These are phyloP conservation scores for Verbena officinalis DNA, from an alignment of 257 asterid species.

Conservation along the genomic window DNA sequence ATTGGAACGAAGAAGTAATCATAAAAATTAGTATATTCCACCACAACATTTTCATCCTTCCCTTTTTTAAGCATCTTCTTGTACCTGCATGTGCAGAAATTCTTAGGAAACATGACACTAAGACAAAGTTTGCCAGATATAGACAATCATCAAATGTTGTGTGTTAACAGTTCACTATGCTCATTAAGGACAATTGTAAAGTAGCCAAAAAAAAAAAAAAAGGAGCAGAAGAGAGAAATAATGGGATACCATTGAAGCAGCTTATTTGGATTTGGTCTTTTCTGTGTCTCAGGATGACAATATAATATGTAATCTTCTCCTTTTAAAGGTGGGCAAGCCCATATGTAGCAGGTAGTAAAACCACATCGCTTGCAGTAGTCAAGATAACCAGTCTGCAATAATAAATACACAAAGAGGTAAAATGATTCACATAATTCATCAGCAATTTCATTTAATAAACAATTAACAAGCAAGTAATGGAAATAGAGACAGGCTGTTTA, in stretches of 20 bases:
- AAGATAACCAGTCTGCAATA: constrained; percentile 73
- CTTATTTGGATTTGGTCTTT: constrained; percentile 59
- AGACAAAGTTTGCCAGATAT: not conserved
- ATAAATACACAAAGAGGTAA: not conserved
- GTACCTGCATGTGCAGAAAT: constrained; percentile 49
- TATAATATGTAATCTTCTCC: constrained; percentile 77
- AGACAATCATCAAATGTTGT: not conserved
- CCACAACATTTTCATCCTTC: constrained; percentile 56
- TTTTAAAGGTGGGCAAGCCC: constrained; percentile 83
- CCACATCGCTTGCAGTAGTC: constrained; percentile 80
- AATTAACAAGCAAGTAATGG: not conserved
- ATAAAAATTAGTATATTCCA: constrained; percentile 53
- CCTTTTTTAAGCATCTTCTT: constrained; percentile 66
- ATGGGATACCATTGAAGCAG: constrained; percentile 59
- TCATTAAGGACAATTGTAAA: constrained; percentile 3
- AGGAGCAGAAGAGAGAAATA: constrained; percentile 15
- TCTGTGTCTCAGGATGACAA: constrained; percentile 81
- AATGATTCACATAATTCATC: constrained; percentile 13
- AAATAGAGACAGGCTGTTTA: constrained; percentile 22
- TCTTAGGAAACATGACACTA: not conserved
- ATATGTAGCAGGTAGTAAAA: constrained; percentile 66
- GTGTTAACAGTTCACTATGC: not conserved
- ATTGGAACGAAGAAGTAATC: constrained; percentile 57
- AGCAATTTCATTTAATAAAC: constrained; percentile 3
- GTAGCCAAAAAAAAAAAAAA: not conserved